Percentiles rank a stretch among this genome's conserved stretches.
Conservation (phyloP, 768 basidiomycete species). For the Sarcodon sp. region DNA sequence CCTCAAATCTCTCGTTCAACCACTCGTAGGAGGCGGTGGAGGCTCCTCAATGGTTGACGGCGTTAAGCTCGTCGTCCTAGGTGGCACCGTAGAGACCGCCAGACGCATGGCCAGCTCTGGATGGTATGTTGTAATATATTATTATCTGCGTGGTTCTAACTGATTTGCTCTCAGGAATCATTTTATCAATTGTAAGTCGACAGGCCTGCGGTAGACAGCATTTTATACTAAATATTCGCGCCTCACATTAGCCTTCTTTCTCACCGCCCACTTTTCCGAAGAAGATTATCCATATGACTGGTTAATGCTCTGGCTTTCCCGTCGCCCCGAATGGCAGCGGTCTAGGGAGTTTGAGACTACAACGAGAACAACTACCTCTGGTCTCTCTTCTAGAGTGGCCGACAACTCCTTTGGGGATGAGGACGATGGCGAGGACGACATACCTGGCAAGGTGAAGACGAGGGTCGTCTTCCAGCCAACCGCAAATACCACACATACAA, state of each 20-base stretch:
- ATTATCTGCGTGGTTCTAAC: slow-evolving; percentile 4
- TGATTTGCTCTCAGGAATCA: slow-evolving; percentile 43
- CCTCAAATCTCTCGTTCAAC: slow-evolving; percentile 70
- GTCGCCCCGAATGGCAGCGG: slow-evolving; percentile 79
- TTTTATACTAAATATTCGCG: slow-evolving; percentile 1
- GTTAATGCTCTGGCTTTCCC: slow-evolving; percentile 85
- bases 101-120: slow-evolving; percentile 72
- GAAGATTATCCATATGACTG: slow-evolving; percentile 87
- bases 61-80: slow-evolving; percentile 82
- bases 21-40: slow-evolving; percentile 56
- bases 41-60: slow-evolving; percentile 77
- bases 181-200: slow-evolving; percentile 71
- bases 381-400: slow-evolving; percentile 32
- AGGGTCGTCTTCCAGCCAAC: slow-evolving; percentile 85
- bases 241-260: slow-evolving; percentile 33
- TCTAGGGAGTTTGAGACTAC: slow-evolving; percentile 86
- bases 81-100: slow-evolving; percentile 81
- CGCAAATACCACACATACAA: slow-evolving; percentile 79
- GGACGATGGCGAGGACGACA: slow-evolving; percentile 29
- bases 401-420: slow-evolving; percentile 50
- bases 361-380: slow-evolving; percentile 56
- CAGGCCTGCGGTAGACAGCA: slow-evolving; percentile 1
- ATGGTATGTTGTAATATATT: slow-evolving; percentile 36
- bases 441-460: slow-evolving; percentile 55
- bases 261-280: slow-evolving; percentile 83